Evolutionary conservation across 495 filamentous ascomycete species (phyloP), one percentile per base, ranked within the genome.

Genomic region (Glonium stellatum): DNA sequence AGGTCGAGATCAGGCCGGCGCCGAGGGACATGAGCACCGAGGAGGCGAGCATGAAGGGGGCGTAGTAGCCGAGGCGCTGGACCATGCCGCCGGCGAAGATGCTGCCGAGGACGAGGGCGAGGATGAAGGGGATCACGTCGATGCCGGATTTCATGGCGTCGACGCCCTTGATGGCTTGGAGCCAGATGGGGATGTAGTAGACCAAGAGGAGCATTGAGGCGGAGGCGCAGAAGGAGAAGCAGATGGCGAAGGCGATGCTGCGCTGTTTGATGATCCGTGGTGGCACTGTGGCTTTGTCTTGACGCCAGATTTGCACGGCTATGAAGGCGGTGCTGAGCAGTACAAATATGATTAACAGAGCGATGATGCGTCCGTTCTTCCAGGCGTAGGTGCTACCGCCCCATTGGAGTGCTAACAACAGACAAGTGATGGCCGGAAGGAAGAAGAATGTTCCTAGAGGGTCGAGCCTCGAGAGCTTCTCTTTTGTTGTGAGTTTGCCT

Each of bases 381-480:
- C 89, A 95, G 0, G 72, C 60, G 60, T 92, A 89, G 27, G 73
- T 79, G 0, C 79, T 79, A 3, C 90, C 90, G 47, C 89, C 90
- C 90, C 90, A 96, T 69, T 93, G 89, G 19, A 96, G 76, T 0
- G 91, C 91, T 0, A 96, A 76, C 13, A 95, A 69, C 1, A 92
- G 71, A 61, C 80, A 85, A 62, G 92, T 76, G 25, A 95, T 81
- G 12, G 77, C 79, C 1, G 88, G 88, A 41, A 95, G 74, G 67
- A 95, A 88, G 54, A 87, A 70, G 1, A 77, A 3, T 0, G 82
- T 86, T 4, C 90, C 90, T 1, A 80, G 63, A 0, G 84, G 77
- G 69, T 95, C 90, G 47, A 93, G 76, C 50, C 84, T 77, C 55
- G 72, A 74, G 13, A 81, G 18, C 69, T 83, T 79, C 59, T 82